Base-by-base conservation (phyloP, 805 yeast species). In the Vanderwaltozyma tropicalis region DNA sequence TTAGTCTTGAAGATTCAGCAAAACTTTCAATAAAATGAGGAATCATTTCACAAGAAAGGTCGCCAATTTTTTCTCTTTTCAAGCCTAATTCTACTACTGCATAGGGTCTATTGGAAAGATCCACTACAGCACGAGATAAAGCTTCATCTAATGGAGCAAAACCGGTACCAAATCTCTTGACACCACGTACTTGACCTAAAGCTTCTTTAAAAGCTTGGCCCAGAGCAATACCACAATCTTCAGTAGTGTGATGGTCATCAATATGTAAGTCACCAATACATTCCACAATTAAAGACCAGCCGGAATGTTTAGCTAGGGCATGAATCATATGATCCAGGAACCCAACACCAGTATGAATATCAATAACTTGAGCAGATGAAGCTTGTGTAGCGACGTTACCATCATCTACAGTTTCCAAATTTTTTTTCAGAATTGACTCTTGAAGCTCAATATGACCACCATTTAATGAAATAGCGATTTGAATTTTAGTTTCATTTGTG, bases 121-220 rank as follows among this genome's bases (percentile, higher is more conserved):
- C 98, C 9, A 92, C 86, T n/a, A 92, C 98, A 0, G 96, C 95
- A 37, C 98, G 69, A 43, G 94, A 78, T 41, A 92, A 69, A 0
- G 98, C 96, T 64, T 92, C 98, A 59, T 92, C 98, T 41, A 92
- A 68, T 2, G 98, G 98, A 7, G 96, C 97, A 66, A 78, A 89
- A 1, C 89, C 98, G 31, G 72, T 55, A 13, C 98, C 98, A 55
- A 89, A 92, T 49, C 98, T 72, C 61, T 85, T 84, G 41, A 89
- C 87, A 38, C 98, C 98, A 49, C 75, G 74, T 16, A 89, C 81
- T 22, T 78, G 82, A 17, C 96, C 97, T 43, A 92, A 62, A 1
- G 97, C 97, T 49, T 80, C 64, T 53, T 86, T 82, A 67, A 92
- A 87, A 8, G 96, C 92, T 51, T 68, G 67, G 8, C 98, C 98